These are phyloP conservation scores for Glebionis coronaria DNA, from an alignment of 129 eudicot species.

Conservation along the genomic window DNA sequence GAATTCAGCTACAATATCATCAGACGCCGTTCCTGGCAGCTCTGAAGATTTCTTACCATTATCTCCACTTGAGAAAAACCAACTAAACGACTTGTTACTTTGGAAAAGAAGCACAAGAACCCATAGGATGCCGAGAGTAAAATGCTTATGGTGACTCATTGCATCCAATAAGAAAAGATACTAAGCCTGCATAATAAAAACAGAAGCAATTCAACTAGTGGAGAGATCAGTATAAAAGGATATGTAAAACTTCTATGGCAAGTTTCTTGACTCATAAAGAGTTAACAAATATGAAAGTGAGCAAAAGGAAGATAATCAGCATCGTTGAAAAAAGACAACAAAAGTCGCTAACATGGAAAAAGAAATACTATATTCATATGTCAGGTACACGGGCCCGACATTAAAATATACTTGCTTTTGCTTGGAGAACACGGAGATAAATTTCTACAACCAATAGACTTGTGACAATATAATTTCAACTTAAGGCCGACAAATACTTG, in stretches of 20 bases:
- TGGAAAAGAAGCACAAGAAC: conserved; percentile 44
- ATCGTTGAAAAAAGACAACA: neutral
- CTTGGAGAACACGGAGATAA: conserved; percentile 21
- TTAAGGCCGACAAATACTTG: conserved; percentile 3
- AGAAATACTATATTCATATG: neutral
- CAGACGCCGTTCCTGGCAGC: neutral
- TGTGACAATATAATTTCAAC: conserved; percentile 4
- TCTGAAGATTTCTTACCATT: conserved; percentile 20
- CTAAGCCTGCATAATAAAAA: conserved; percentile 17
- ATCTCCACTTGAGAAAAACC: conserved; percentile 41
- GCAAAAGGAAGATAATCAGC: conserved; percentile 9
- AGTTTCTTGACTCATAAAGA: conserved; percentile 4
- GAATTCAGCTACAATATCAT: conserved; percentile 10
- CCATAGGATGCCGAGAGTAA: conserved; percentile 18
- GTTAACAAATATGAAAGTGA: neutral
- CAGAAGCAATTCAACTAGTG: neutral
- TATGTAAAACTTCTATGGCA: conserved; percentile 14
- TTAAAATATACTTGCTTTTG: conserved; percentile 13
- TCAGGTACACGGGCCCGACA: neutral
- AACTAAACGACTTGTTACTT: conserved; percentile 32
- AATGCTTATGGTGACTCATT: conserved; percentile 22
- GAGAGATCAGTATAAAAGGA: conserved; percentile 1
- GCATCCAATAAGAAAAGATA: neutral
- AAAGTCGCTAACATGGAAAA: neutral
- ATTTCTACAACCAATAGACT: neutral